Base-by-base conservation (phyloP, 2,329 filamentous ascomycete genomes). In the Pseudocercospora cruenta region DNA sequence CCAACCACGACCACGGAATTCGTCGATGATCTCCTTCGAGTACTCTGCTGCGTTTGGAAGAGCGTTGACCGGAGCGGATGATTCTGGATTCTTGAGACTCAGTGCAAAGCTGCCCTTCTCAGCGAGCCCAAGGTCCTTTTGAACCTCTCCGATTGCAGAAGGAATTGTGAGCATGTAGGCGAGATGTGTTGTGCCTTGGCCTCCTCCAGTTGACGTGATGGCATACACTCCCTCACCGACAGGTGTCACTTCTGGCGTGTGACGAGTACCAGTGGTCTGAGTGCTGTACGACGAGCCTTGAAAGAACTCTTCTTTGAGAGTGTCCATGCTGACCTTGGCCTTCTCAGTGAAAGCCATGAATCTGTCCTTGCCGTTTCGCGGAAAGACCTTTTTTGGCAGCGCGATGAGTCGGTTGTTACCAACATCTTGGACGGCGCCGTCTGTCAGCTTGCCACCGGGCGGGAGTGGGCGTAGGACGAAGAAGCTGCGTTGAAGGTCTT, bases 311-410 rank as follows among this genome's bases (percentile, higher is more conserved):
- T 91, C 87, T 73, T 90, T 90, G n/a, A 97, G 82, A 6, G 90
- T 84, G 26, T 88, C 82, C 72, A 93, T 88, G 0, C 86, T 87
- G 0, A 84, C 82, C 5, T 87, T 85, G 0, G 87, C 82, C 78
- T 94, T 94, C 75, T 96, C 91, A 1, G 96, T 91, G 77, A 96
- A 96, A 1, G 87, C 87, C 84, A 95, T 90, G 80, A 92, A 94
- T 10, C 87, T 82, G 71, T 96, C 92, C 10, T 80, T 77, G 62
- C 86, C 86, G 21, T 86, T 90, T 61, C 85, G 85, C 0, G 93
- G 93, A 9, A 95, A 86, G 2, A 87, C 86, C 78, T 97, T 97
- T 80, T 97, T 97, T 0, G 93, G 93, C 19, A 97, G 80, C 0
- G 90, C 88, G 60, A 96, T 82, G 3, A 97, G 81, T 14, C 93